These are phyloP conservation scores for Hypholoma fasciculare DNA, from an alignment of 768 basidiomycete genomes.

Conservation along the genomic window DNA sequence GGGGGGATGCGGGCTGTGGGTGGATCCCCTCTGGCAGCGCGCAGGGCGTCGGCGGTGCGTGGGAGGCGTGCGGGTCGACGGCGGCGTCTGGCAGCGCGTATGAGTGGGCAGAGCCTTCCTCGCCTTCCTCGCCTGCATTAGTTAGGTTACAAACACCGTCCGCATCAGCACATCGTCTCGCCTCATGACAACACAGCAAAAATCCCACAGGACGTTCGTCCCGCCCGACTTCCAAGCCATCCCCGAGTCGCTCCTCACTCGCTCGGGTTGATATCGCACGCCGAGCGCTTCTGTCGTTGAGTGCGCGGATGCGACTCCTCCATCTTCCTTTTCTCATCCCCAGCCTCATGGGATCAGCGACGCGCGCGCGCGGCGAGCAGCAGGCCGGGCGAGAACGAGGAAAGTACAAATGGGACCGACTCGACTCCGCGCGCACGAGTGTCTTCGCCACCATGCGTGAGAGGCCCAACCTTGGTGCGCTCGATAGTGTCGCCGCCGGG, in stretches of 20 bases:
- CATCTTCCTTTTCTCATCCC: no score
- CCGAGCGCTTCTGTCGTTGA: no score
- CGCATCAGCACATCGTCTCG: no score
- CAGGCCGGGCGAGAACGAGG: slow-evolving; percentile 1
- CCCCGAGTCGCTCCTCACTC: slow-evolving; percentile 73
- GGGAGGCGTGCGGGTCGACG: no score
- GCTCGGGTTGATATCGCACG: slow-evolving; percentile 61
- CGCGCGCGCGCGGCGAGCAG: slow-evolving; percentile 7
- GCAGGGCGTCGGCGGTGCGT: no score
- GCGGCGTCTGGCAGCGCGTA: no score
- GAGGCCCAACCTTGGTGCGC: slow-evolving; percentile 49
- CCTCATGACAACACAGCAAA: no score
- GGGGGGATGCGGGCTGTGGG: no score
- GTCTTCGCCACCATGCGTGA: slow-evolving; percentile 42
- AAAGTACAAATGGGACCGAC: slow-evolving; percentile 58
- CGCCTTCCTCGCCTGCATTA: no score
- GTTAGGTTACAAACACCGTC: no score
- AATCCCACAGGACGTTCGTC: slow-evolving; percentile 42
- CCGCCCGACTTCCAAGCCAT: slow-evolving; percentile 38
- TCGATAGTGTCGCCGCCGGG: slow-evolving; percentile 45
- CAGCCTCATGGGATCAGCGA: not conserved
- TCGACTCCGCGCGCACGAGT: slow-evolving; percentile 70
- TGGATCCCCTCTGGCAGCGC: no score
- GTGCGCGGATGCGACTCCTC: not conserved
- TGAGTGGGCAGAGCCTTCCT: no score